Conservation (phyloP, 2,329 filamentous ascomycete species). For the Didymosphaeria variabile region DNA sequence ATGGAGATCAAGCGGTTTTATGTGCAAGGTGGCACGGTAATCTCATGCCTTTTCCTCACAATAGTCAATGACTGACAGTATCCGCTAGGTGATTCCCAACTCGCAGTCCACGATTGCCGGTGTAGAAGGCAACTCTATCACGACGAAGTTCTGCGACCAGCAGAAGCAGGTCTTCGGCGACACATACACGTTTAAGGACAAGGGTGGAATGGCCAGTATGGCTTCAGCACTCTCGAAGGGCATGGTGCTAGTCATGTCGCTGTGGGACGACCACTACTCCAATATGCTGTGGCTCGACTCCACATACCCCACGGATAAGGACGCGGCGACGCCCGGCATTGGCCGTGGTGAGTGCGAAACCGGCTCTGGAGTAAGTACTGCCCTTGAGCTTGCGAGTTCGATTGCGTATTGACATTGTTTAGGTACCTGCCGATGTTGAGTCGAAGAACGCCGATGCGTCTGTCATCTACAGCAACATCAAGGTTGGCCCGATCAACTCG, state of each 20-base stretch:
- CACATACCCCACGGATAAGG: slow-evolving; percentile 62
- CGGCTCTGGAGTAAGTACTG: slow-evolving; percentile 20
- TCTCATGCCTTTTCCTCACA: neutral
- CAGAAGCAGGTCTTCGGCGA: slow-evolving; percentile 40
- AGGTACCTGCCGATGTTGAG: slow-evolving; percentile 28
- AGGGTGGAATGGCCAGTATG: slow-evolving; percentile 67
- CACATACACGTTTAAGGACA: slow-evolving; percentile 60
- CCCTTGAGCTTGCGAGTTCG: neutral
- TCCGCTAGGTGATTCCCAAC: slow-evolving; percentile 46
- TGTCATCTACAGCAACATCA: slow-evolving; percentile 32
- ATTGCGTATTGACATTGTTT: neutral
- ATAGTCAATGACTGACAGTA: neutral
- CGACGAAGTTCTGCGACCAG: slow-evolving; percentile 41
- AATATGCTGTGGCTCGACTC: slow-evolving; percentile 80
- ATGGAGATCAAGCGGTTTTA: slow-evolving; percentile 58
- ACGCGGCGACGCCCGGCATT: slow-evolving; percentile 38
- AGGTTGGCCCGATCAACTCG: slow-evolving; percentile 15
- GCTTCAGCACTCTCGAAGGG: slow-evolving; percentile 62
- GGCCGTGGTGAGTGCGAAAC: slow-evolving; percentile 21
- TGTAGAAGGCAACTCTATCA: slow-evolving; percentile 27
- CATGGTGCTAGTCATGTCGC: slow-evolving; percentile 70
- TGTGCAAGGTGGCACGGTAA: slow-evolving; percentile 10
- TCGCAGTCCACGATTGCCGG: slow-evolving; percentile 52
- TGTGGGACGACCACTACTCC: slow-evolving; percentile 71
- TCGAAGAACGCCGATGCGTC: slow-evolving; percentile 17